Conservation (phyloP, 176 grass and related monocot genomes). For the Canna indica region DNA sequence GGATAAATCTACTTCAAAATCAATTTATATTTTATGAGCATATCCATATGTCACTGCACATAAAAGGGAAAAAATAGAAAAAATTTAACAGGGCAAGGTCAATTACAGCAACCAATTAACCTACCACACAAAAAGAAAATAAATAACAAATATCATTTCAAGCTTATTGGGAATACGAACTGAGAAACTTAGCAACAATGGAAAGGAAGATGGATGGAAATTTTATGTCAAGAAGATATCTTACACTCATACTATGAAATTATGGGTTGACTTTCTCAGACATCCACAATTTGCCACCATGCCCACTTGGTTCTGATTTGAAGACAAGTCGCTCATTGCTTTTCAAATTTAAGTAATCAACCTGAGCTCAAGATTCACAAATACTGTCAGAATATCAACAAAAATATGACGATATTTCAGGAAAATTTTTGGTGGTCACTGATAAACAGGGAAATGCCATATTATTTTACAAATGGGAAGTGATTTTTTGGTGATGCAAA, state of each 20-base stretch:
- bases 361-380: constrained; percentile 26
- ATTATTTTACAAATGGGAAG: neutral
- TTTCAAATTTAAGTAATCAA: constrained; percentile 90
- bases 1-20: no score
- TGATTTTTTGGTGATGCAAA: neutral
- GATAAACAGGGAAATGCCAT: neutral
- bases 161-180: no score
- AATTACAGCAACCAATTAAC: no score
- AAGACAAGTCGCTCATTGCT: constrained; percentile 72
- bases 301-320: constrained; percentile 31
- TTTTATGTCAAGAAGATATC: constrained; percentile 4
- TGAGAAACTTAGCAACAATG: neutral
- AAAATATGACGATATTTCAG: neutral
- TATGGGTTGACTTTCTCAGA: constrained; percentile 44
- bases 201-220: neutral
- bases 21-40: no score
- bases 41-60: no score
- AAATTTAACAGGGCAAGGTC: no score
- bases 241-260: constrained; percentile 1
- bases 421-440: neutral
- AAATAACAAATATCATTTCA: no score
- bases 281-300: constrained; percentile 40
- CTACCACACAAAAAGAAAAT: no score
- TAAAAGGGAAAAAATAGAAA: no score
- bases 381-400: neutral